Percentiles rank a stretch among this genome's conserved stretches.
These are phyloP conservation scores for Stentor coeruleus DNA, from an alignment of 73 alveolate genomes.

Conservation along the genomic window DNA sequence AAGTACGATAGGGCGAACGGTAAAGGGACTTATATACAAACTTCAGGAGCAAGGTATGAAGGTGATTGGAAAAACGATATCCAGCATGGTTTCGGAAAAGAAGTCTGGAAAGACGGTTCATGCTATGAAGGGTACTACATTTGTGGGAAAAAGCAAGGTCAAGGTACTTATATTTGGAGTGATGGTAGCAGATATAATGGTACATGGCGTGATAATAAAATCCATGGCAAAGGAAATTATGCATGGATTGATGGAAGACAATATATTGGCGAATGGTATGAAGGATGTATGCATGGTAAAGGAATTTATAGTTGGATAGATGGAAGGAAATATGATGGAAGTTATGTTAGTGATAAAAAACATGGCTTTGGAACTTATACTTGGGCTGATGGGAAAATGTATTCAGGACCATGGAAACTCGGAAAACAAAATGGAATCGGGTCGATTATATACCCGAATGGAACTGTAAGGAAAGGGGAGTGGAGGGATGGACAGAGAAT, in stretches of 20 bases:
- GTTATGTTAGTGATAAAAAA: conserved; percentile 64
- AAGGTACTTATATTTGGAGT: conserved; percentile 55
- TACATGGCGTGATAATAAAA: conserved; percentile 51
- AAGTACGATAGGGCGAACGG: conserved; percentile 79
- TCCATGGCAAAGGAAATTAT: conserved; percentile 63
- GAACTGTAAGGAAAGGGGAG: conserved; percentile 41
- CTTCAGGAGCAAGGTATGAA: conserved; percentile 64
- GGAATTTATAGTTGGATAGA: conserved; percentile 78
- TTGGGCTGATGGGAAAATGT: conserved; percentile 79
- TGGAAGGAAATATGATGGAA: conserved; percentile 80
- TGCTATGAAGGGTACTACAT: conserved; percentile 64
- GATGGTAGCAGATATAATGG: conserved; percentile 73
- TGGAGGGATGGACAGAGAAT: conserved; percentile 54
- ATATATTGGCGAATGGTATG: conserved; percentile 70
- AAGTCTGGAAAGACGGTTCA: conserved; percentile 61
- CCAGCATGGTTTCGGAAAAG: conserved; percentile 56
- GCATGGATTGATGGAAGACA: conserved; percentile 62
- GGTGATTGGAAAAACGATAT: conserved; percentile 65
- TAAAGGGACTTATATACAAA: conserved; percentile 56
- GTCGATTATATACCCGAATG: conserved; percentile 32
- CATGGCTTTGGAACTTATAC: conserved; percentile 79
- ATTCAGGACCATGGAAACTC: conserved; percentile 74
- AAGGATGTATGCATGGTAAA: conserved; percentile 75
- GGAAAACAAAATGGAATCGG: conserved; percentile 88
- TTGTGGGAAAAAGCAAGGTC: conserved; percentile 73